Evolutionary conservation across 495 filamentous ascomycete genomes (phyloP).

Genomic region (Xylaria cubensis): DNA sequence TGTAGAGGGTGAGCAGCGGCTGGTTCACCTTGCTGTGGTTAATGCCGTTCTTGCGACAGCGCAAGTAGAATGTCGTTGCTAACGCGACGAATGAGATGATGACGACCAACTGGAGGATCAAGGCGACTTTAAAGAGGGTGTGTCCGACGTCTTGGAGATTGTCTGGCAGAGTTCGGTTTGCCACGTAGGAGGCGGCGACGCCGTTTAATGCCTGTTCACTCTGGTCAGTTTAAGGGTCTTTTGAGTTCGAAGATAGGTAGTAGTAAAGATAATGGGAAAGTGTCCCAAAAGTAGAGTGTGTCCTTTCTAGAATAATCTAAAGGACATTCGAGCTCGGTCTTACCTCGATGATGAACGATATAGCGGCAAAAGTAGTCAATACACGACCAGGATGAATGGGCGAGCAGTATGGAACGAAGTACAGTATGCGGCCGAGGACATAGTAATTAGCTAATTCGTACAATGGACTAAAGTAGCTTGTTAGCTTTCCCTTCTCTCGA

Average conservation of each 20-base stretch:
- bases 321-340: background rate
- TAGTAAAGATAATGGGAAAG: background rate
- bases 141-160: constrained; percentile 59
- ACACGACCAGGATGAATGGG: constrained; percentile 81
- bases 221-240: background rate
- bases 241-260: too few relatives aligned
- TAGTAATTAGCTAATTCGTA: constrained; percentile 79
- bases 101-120: constrained; percentile 72
- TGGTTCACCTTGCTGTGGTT: constrained; percentile 62
- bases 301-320: background rate
- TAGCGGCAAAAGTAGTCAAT: constrained; percentile 72
- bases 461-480: constrained; percentile 60
- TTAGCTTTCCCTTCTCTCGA: background rate
- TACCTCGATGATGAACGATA: constrained; percentile 67
- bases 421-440: constrained; percentile 75
- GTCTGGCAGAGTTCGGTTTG: constrained; percentile 57
- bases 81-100: constrained; percentile 67
- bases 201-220: constrained; percentile 59
- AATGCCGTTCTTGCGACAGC: constrained; percentile 61
- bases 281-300: background rate
- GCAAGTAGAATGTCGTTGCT: constrained; percentile 63
- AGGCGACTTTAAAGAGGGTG: constrained; percentile 66
- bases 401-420: constrained; percentile 78
- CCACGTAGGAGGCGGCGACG: constrained; percentile 67
- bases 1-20: constrained; percentile 66